These are phyloP conservation scores for Phylloboletellus chloephorus DNA, from an alignment of 1,284 basidiomycete genomes.

Conservation along the genomic window DNA sequence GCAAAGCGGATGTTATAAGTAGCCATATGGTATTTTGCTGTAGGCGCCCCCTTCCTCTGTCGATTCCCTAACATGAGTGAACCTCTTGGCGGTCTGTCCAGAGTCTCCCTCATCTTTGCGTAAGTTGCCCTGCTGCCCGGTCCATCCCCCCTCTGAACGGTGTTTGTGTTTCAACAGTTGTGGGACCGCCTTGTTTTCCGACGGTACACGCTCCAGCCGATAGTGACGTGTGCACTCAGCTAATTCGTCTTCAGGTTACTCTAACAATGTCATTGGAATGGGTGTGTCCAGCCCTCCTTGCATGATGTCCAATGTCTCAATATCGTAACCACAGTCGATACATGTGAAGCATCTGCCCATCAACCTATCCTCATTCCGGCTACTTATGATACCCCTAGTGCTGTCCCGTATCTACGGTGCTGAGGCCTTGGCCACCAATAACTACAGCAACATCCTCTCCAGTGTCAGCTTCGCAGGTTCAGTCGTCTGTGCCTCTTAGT, in stretches of 20 bases:
- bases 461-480: constrained; percentile 73
- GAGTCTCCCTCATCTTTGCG: constrained; percentile 77
- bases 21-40: not conserved
- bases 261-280: constrained; percentile 72
- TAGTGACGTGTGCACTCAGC: constrained; percentile 1
- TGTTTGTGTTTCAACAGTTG: constrained; percentile 41
- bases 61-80: constrained; percentile 18
- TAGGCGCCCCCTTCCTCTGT: not conserved
- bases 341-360: constrained; percentile 39
- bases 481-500: not conserved
- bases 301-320: constrained; percentile 5
- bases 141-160: not conserved
- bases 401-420: constrained; percentile 61
- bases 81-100: constrained; percentile 31
- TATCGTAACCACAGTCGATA: constrained; percentile 36
- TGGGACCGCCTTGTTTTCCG: constrained; percentile 83
- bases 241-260: constrained; percentile 53
- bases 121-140: constrained; percentile 36
- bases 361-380: not conserved
- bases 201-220: constrained; percentile 46
- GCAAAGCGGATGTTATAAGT: constrained; percentile 18
- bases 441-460: constrained; percentile 58
- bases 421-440: constrained; percentile 40
- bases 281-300: constrained; percentile 41
- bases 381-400: constrained; percentile 37